phyloP scores from a whole-genome alignment of 2,329 filamentous ascomycete genomes.

The Trichoderma sp. region DNA sequence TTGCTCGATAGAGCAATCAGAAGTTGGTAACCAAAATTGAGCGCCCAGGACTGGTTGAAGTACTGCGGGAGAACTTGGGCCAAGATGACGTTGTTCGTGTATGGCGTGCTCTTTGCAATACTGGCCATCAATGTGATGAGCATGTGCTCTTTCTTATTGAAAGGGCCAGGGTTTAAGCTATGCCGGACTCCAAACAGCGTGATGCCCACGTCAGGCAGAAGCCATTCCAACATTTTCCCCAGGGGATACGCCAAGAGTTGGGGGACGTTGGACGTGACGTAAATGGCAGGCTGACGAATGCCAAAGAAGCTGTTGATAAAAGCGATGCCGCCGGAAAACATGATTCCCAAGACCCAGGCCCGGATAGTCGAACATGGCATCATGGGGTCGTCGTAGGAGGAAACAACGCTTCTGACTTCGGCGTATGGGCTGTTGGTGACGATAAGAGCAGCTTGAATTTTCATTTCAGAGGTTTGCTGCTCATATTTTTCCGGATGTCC shows the following conservation, averaged over 20 bases:
- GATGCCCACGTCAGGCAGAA: conserved; percentile 46
- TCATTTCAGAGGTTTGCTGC: conserved; percentile 50
- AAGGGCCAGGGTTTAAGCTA: conserved; percentile 52
- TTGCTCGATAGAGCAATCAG: conserved; percentile 48
- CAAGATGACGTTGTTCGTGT: conserved; percentile 49
- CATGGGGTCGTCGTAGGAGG: conserved; percentile 51
- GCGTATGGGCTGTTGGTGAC: conserved; percentile 55
- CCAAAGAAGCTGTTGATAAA: conserved; percentile 56
- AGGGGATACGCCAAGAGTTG: conserved; percentile 49
- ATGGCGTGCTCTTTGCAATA: conserved; percentile 45
- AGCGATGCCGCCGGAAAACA: conserved; percentile 46
- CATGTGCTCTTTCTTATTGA: conserved; percentile 60
- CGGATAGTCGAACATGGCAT: conserved; percentile 52
- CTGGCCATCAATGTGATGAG: conserved; percentile 60
- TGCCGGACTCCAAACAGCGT: conserved; percentile 41
- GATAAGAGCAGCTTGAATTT: conserved; percentile 51
- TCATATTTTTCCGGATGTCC: conserved; percentile 38
- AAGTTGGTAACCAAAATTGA: conserved; percentile 46
- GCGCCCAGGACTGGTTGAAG: conserved; percentile 39
- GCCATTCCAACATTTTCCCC: conserved; percentile 42
- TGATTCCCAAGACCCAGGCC: conserved; percentile 49
- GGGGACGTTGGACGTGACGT: conserved; percentile 50
- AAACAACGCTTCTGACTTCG: conserved; percentile 53
- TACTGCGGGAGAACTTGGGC: conserved; percentile 46
- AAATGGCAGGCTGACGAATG: conserved; percentile 51